Base-by-base conservation (phyloP, 352 stramenopile genomes). In the Phytophthora quininea region DNA sequence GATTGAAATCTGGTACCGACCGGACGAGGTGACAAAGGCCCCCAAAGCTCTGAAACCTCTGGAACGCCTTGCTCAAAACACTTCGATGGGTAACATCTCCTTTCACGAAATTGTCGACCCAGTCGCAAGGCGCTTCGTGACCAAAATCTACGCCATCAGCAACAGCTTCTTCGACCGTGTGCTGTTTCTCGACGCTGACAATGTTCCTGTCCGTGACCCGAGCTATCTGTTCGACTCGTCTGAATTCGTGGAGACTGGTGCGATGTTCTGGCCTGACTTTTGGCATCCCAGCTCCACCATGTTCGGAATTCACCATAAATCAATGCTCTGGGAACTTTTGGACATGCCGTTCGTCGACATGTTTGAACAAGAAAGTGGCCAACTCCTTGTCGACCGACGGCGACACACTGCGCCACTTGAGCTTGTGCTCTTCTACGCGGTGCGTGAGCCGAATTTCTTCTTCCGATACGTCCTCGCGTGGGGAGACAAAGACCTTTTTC, bases 401-500 rank as follows among this genome's bases (percentile, higher is more conserved):
- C 77, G 65, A 32, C 70, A 76, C 31, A 40, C 56, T 0, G 60
- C 52, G 11, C 67, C 79, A 14, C 61, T 86, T 8, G 32, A 71
- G 11, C 58, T 76, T 5, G 62, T 84, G 4, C 40, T 71, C 56
- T 76, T 81, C 12, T 87, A 84, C 52, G 66, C 71, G 11, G 81
- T 80, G 56, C 76, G 78, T n/a, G 52, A 65, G 0, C 80, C 80
- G 0, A 82, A 71, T 24, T 63, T 80, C 31, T 64, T 86, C n/a
- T 62, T 76, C 1, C 35, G 58, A 11, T 64, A 84, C 29, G 69
- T 70, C 49, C 69, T 89, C 4, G 74, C 61, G 4, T 82, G 67
- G 58, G 81, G 81, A 7, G 81, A 90, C 64, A 90, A 90, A 54
- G 81, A 90, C n/a, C 54, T 90, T 1, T 90, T 90, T 24, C 77